Percentiles rank a stretch among this genome's conserved stretches.
Conservation (phyloP, 257 asterid species). For the Solanum boliviense region DNA sequence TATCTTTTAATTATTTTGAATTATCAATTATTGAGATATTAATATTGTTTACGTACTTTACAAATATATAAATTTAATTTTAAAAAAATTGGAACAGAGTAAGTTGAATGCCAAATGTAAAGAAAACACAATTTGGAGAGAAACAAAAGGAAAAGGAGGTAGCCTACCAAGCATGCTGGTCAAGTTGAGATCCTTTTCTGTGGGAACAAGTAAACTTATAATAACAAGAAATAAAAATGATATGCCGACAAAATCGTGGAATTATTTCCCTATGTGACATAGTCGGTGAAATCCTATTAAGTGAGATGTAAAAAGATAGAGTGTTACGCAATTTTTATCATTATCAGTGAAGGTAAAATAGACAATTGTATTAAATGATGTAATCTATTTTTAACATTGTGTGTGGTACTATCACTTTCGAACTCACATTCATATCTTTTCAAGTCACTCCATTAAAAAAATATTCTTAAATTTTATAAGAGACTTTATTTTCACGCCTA, state of each 20-base stretch:
- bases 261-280: neutral
- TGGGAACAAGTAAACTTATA: neutral
- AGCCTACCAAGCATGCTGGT: neutral
- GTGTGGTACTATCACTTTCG: neutral
- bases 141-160: neutral
- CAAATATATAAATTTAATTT: too few species aligned
- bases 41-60: too few species aligned
- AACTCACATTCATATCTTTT: neutral
- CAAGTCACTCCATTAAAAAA: neutral
- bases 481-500: neutral
- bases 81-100: too few species aligned
- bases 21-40: too few species aligned
- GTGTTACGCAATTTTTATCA: fast-evolving
- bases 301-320: too few species aligned
- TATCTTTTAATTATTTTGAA: too few species aligned
- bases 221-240: neutral
- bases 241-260: neutral
- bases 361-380: too few species aligned
- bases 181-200: neutral
- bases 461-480: neutral
- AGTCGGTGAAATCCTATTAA: too few species aligned
- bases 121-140: neutral
- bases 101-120: neutral
- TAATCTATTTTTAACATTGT: too few species aligned
- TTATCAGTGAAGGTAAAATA: neutral